These are phyloP conservation scores for Ganoderma resinaceum DNA, from an alignment of 1,284 basidiomycete genomes.

Conservation along the genomic window DNA sequence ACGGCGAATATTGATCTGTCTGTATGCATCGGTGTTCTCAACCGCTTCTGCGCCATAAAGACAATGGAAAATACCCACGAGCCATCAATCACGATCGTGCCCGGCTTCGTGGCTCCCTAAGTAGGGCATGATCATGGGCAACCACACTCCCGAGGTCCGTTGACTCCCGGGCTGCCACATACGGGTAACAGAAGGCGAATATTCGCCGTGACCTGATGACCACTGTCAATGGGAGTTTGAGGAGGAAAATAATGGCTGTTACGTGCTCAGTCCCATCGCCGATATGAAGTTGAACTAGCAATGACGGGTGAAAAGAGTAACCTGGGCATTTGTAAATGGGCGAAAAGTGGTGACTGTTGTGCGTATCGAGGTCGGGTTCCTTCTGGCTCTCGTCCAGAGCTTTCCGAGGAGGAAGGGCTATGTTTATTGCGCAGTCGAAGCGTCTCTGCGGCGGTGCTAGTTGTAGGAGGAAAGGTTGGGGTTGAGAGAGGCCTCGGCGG, in stretches of 20 bases:
- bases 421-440: neutral
- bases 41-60: conserved; percentile 22
- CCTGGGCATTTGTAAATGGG: too few relatives aligned
- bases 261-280: too few relatives aligned
- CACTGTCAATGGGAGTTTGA: too few relatives aligned
- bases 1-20: conserved; percentile 48
- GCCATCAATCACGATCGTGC: conserved; percentile 31
- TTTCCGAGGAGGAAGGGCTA: neutral
- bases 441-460: neutral
- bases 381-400: neutral
- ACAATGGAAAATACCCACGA: conserved; percentile 35
- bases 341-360: too few relatives aligned
- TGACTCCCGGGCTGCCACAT: too few relatives aligned
- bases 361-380: neutral
- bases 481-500: neutral
- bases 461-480: neutral
- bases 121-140: conserved; percentile 31
- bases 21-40: conserved; percentile 17
- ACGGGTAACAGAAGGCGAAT: too few relatives aligned
- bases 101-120: conserved; percentile 48
- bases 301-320: too few relatives aligned
- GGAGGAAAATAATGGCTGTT: too few relatives aligned
- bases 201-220: too few relatives aligned
- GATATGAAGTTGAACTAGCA: too few relatives aligned
- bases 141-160: too few relatives aligned